Conservation (phyloP, 805 yeast genomes). For the Starmerella asiatica region DNA sequence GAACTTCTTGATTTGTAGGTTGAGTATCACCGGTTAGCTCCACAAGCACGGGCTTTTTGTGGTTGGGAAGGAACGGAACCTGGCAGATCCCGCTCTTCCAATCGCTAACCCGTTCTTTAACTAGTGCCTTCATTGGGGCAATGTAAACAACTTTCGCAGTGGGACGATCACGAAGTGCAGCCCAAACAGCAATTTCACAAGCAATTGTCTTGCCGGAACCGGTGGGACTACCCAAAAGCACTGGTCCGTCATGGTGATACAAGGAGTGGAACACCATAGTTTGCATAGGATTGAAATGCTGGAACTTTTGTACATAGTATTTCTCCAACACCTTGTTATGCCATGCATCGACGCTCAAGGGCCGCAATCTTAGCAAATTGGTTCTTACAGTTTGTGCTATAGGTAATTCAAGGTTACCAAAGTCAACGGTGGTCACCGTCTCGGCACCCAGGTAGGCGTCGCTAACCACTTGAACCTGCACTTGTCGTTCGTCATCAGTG, state of each 20-base stretch:
- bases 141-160: constrained; percentile 68
- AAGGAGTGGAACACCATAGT: constrained; percentile 89
- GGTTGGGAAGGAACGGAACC: constrained; percentile 16
- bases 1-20: constrained; percentile 54
- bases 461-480: constrained; percentile 63
- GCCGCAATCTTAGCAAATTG: constrained; percentile 63
- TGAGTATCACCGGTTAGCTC: constrained; percentile 75
- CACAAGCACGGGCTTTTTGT: constrained; percentile 35
- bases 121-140: constrained; percentile 84
- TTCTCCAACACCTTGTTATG: constrained; percentile 53
- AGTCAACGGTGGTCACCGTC: constrained; percentile 59
- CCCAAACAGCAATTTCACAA: constrained; percentile 95
- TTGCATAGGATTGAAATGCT: constrained; percentile 95
- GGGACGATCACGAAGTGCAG: constrained; percentile 74
- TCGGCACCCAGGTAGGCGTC: constrained; percentile 89
- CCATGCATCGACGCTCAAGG: constrained; percentile 71
- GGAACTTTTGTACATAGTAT: constrained; percentile 55
- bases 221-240: constrained; percentile 93
- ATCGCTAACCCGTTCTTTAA: constrained; percentile 69
- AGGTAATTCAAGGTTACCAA: constrained; percentile 82
- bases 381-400: constrained; percentile 78
- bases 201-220: constrained; percentile 98
- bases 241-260: constrained; percentile 64
- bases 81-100: constrained; percentile 37
- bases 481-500: constrained; percentile 74